Conservation (phyloP, 129 eudicot genomes). For the Calendula officinalis region DNA sequence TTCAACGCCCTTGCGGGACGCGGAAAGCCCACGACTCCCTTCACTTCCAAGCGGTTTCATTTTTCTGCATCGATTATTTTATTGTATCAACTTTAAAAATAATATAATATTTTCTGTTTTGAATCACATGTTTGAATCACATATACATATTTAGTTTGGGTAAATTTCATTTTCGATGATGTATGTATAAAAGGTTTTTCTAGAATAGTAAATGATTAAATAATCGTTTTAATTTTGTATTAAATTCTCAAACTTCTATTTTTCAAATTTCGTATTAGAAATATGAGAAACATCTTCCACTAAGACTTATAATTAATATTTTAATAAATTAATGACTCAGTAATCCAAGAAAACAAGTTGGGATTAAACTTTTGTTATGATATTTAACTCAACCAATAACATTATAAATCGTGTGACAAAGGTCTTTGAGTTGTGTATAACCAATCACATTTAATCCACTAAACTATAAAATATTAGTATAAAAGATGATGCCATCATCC, state of each 20-base stretch:
- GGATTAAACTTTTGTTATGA: constrained; percentile 13
- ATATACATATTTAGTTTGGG: too few species aligned
- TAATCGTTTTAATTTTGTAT: too few species aligned
- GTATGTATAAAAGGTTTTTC: too few species aligned
- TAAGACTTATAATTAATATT: too few species aligned
- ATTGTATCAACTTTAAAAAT: not conserved
- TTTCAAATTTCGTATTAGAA: too few species aligned
- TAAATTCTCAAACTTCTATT: too few species aligned
- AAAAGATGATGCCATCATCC: not conserved
- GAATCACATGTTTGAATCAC: not conserved
- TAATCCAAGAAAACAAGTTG: constrained; percentile 6
- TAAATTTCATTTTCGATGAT: too few species aligned
- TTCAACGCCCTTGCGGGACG: constrained; percentile 21
- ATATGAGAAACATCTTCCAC: too few species aligned
- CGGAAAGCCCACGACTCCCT: constrained; percentile 21
- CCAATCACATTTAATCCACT: constrained; percentile 20
- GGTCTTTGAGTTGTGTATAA: not conserved
- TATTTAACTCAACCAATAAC: constrained; percentile 22
- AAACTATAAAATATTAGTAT: not conserved
- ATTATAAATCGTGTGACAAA: constrained; percentile 21
- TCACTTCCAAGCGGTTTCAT: constrained; percentile 21
- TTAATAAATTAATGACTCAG: not conserved
- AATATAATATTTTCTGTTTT: not conserved
- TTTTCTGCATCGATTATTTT: constrained; percentile 18
- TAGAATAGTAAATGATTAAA: too few species aligned